These are phyloP conservation scores for Neltuma alba DNA, from an alignment of 306 rosid genomes.

Conservation along the genomic window DNA sequence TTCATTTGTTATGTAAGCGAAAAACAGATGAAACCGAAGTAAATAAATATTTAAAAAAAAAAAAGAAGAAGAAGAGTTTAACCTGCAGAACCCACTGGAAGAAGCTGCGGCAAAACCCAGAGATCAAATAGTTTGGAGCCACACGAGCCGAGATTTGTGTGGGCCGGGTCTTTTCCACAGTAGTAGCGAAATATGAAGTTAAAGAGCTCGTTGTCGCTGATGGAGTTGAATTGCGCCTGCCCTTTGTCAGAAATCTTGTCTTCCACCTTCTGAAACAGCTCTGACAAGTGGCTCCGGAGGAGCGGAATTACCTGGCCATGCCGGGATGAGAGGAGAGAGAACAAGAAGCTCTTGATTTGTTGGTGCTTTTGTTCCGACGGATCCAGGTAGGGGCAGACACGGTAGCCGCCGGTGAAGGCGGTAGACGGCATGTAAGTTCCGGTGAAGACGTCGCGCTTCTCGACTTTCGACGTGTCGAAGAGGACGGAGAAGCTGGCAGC, in stretches of 20 bases:
- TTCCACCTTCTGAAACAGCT: constrained; percentile 53
- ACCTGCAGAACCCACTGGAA: constrained; percentile 10
- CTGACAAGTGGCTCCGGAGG: constrained; percentile 39
- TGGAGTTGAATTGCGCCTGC: constrained; percentile 46
- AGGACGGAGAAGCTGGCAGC: constrained; percentile 60
- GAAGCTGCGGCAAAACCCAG: background rate
- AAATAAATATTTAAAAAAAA: background rate
- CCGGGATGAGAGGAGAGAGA: constrained; percentile 46
- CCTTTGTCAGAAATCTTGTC: constrained; percentile 30
- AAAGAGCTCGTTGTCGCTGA: constrained; percentile 43
- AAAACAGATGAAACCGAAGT: background rate
- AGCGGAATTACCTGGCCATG: constrained; percentile 53
- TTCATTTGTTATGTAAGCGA: background rate
- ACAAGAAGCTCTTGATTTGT: constrained; percentile 49
- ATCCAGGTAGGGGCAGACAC: constrained; percentile 66
- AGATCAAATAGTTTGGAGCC: background rate
- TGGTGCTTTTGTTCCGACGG: constrained; percentile 65
- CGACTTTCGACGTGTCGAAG: constrained; percentile 68
- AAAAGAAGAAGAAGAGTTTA: background rate
- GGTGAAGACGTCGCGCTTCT: constrained; percentile 63
- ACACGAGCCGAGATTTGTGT: background rate
- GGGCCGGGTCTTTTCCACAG: constrained; percentile 41
- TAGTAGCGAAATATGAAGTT: constrained; percentile 54
- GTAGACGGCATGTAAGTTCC: constrained; percentile 88
- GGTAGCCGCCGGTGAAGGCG: constrained; percentile 67